These are phyloP conservation scores for Paramecium primaurelia DNA, from an alignment of 73 alveolate genomes.

Conservation along the genomic window DNA sequence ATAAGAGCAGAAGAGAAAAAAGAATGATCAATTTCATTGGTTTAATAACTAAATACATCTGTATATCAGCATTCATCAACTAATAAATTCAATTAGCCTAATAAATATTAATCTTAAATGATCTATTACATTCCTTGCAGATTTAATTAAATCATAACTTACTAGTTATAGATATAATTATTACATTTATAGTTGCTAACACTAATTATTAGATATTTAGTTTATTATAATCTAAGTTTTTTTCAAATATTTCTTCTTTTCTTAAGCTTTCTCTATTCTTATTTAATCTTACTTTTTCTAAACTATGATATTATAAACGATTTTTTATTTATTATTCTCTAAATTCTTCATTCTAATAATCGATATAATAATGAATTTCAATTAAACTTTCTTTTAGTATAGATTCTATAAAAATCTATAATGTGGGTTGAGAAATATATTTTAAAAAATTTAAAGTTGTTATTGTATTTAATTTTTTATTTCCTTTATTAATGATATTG, in stretches of 20 bases:
- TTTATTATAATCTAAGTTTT: neutral
- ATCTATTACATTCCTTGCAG: neutral
- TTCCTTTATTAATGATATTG: neutral
- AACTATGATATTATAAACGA: neutral
- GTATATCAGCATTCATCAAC: neutral
- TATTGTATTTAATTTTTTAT: neutral
- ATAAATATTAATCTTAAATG: neutral
- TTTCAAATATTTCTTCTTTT: neutral
- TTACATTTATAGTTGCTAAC: neutral
- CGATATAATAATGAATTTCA: neutral
- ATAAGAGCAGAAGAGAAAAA: constrained; percentile 76
- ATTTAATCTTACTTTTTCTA: neutral
- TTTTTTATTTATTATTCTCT: neutral
- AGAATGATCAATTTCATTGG: neutral
- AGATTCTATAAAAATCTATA: neutral
- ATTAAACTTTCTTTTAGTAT: neutral
- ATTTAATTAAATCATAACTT: neutral
- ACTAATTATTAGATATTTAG: neutral
- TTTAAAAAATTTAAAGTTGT: neutral
- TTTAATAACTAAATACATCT: neutral
- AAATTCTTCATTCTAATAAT: neutral
- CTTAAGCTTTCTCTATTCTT: neutral
- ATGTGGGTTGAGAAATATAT: neutral
- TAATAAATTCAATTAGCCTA: neutral
- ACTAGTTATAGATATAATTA: neutral